Base-by-base conservation (phyloP, 179 eudicot species). In the Silene coronaria region DNA sequence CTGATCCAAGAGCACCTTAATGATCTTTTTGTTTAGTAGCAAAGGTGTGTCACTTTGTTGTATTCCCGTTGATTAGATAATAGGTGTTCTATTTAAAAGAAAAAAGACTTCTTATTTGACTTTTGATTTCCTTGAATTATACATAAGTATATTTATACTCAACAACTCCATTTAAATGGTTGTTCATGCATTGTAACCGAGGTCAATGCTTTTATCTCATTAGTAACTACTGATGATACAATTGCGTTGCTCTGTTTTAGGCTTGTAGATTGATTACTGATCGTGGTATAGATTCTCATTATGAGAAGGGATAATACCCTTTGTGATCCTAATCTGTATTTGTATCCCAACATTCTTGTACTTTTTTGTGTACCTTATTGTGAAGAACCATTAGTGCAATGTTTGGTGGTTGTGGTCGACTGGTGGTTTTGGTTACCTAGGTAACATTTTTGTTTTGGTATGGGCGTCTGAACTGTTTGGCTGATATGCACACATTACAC, bases 1-100 rank as follows among this genome's bases (percentile, higher is more conserved):
- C 88, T 4, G 97, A 94, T 73, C 97, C 98, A 0, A 84, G 93
- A 80, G 98, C 96, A 5, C 82, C 87, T 24, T 88, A 80, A 57
- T 21, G 36, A 5, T 27, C 26, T 24, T 69, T 48, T 7, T 45
- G 58, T 14, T 70, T 45, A 22, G 13, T 21, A 23, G 32, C 38
- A 46, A 66, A 65, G 80, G 80, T 72, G 67, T 78, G 80, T 66
- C 34, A 46, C 73, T 26, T 14, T 46, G 6, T 48, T 78, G 80
- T 77, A 71, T 77, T 70, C 27, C 36, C 7, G 57, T 70, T n/a
- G 62, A 64, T 64, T 72, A 5, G 42, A 0, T 14, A 8, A 51
- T 71, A 34, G 26, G 51, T 60, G 48, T 34, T 63, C 28, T 23
- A n/a, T 46, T 16, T 6, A 64, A 12, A 22, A 42, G 6, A 38